Percentiles rank a stretch among this genome's conserved stretches.
Conservation (phyloP, 257 asterid species). For the Gentiana dahurica region DNA sequence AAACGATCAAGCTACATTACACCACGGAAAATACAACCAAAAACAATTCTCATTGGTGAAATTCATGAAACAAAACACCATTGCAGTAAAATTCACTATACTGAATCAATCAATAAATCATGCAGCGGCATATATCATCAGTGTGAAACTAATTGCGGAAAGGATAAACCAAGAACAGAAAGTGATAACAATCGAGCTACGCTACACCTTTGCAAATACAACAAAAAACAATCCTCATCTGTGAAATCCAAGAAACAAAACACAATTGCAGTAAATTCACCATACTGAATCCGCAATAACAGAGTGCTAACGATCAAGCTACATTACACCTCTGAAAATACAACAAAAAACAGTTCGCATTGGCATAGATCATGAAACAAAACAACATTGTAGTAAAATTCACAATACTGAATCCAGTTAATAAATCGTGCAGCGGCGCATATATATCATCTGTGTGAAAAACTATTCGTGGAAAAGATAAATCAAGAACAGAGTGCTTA, state of each 20-base stretch:
- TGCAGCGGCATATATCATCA: neutral
- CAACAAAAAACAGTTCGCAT: too few species aligned
- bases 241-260: too few species aligned
- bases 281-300: too few species aligned
- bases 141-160: neutral
- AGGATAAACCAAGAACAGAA: neutral
- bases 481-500: neutral
- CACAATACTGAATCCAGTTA: too few species aligned
- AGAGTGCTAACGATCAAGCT: too few species aligned
- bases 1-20: neutral
- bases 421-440: too few species aligned
- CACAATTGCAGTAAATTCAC: too few species aligned
- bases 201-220: too few species aligned
- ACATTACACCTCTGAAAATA: too few species aligned
- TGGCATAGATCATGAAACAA: neutral
- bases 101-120: neutral
- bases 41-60: neutral
- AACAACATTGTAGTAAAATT: too few species aligned
- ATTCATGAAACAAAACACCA: neutral
- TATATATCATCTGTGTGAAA: too few species aligned
- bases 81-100: neutral
- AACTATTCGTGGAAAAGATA: neutral
- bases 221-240: too few species aligned
- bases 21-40: neutral
- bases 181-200: slow-evolving; percentile 22